These are phyloP conservation scores for Silybum marianum DNA, from an alignment of 129 eudicot genomes.

Conservation along the genomic window DNA sequence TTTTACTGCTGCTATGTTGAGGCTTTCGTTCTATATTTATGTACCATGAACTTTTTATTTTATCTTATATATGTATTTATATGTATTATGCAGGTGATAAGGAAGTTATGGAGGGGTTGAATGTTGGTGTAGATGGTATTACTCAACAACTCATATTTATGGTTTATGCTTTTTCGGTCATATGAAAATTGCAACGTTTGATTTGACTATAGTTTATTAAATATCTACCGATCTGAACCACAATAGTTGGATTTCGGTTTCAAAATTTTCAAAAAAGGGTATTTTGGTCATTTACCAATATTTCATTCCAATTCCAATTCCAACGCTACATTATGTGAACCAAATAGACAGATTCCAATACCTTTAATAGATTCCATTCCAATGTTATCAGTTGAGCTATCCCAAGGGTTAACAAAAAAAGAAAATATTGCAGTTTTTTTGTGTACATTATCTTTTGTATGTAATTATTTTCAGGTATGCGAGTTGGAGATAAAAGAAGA, in stretches of 20 bases:
- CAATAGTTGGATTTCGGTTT: no score
- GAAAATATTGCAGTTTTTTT: background rate
- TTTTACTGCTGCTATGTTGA: background rate
- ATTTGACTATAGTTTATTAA: background rate
- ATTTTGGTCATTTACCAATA: no score
- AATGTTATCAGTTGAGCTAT: background rate
- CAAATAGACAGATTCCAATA: no score
- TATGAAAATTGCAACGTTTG: slow-evolving; percentile 6
- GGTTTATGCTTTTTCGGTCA: background rate
- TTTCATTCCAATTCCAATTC: no score
- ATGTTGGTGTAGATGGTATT: slow-evolving; percentile 83
- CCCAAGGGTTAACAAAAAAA: background rate
- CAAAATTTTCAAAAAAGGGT: no score
- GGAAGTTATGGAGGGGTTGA: slow-evolving; percentile 64
- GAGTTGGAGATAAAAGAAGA: slow-evolving; percentile 79
- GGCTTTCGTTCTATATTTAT: background rate
- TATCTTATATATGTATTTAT: background rate
- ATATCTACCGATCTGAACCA: background rate
- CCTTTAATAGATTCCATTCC: no score
- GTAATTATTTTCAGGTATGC: slow-evolving; percentile 62
- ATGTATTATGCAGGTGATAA: slow-evolving; percentile 51
- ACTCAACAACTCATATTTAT: background rate
- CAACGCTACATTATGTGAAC: no score
- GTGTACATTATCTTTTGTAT: background rate
- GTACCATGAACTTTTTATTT: background rate